phyloP scores from a whole-genome alignment of 2,329 filamentous ascomycete species.

The Arthrinium phaeospermum region DNA sequence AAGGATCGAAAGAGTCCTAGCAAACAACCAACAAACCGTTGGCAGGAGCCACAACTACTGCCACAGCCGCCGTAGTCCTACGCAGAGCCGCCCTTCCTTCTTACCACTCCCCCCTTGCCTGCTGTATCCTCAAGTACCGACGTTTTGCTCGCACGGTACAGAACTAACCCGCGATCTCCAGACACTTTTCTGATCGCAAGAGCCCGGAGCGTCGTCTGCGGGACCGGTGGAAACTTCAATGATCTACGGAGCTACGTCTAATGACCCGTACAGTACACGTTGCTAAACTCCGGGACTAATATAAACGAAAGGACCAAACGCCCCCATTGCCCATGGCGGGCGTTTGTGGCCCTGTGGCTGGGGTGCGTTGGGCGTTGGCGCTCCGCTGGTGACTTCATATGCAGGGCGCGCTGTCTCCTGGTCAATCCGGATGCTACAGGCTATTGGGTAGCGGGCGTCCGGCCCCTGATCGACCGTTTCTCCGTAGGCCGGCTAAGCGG shows the following conservation, averaged over 20 bases:
- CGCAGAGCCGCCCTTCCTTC: background rate
- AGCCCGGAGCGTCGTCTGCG: background rate
- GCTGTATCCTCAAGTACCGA: background rate
- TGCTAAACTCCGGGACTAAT: background rate
- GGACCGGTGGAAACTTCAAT: background rate
- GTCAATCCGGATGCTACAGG: background rate
- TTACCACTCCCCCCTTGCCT: background rate
- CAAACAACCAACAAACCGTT: background rate
- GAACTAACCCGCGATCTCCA: background rate
- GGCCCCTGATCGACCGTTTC: background rate
- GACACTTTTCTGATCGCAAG: background rate
- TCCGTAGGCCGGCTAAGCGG: background rate
- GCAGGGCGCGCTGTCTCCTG: background rate
- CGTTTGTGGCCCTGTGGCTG: background rate
- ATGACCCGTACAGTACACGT: background rate
- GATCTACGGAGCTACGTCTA: background rate
- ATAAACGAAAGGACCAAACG: background rate
- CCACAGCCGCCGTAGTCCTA: background rate
- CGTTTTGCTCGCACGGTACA: background rate
- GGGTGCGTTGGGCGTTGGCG: background rate
- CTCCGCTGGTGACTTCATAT: background rate
- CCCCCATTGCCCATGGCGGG: background rate
- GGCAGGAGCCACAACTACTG: too few relatives aligned
- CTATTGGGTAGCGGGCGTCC: background rate
- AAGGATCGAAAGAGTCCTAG: background rate